Conservation (phyloP, 306 rosid genomes). For the Mimosa bimucronata region DNA sequence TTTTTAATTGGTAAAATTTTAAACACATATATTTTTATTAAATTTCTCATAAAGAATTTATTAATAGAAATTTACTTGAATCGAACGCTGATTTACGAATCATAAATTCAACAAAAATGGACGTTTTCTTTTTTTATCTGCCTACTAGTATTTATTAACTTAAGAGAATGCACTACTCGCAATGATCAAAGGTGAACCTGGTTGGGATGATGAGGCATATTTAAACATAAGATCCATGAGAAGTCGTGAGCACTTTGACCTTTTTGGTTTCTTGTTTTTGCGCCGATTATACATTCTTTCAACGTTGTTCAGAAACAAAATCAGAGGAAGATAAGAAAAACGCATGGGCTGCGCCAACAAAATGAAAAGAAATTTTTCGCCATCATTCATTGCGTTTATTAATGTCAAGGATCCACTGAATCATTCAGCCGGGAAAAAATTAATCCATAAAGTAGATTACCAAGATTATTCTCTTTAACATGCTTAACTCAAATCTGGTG, state of each 20-base stretch:
- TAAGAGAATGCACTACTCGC: neutral
- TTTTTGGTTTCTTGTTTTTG: neutral
- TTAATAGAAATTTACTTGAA: too few species aligned
- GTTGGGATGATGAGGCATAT: neutral
- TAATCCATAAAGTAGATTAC: neutral
- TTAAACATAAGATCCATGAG: neutral
- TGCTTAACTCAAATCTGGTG: too few species aligned
- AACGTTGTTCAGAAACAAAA: neutral
- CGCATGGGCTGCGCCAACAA: neutral
- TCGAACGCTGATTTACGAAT: too few species aligned
- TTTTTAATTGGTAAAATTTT: too few species aligned
- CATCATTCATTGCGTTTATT: neutral
- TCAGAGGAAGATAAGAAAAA: neutral
- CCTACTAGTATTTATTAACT: too few species aligned
- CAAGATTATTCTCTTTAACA: neutral
- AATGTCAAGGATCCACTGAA: neutral
- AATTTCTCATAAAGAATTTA: too few species aligned
- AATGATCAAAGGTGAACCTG: neutral
- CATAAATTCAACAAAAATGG: neutral
- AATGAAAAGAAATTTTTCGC: neutral
- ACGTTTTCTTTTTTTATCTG: neutral
- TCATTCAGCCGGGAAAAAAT: neutral
- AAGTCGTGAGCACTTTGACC: neutral
- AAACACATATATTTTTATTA: too few species aligned
- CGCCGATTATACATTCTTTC: neutral